Conservation (phyloP, 2,329 filamentous ascomycete species). For the Cladosporium sp. region DNA sequence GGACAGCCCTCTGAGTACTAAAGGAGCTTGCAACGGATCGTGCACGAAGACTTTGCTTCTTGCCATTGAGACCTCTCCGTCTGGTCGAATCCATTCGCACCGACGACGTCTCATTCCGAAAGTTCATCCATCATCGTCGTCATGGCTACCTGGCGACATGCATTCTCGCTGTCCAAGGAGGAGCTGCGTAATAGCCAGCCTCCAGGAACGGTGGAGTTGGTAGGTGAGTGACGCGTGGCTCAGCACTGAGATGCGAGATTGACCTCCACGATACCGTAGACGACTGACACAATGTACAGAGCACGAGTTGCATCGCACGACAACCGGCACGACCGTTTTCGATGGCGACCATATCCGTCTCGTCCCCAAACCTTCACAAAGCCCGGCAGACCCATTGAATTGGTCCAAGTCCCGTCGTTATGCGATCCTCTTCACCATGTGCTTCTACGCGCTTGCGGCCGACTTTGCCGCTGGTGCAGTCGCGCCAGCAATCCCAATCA, state of each 20-base stretch:
- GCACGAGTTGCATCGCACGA: conserved; percentile 28
- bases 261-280: too few relatives aligned
- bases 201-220: conserved; percentile 36
- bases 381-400: conserved; percentile 39
- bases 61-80: background rate
- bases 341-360: conserved; percentile 36
- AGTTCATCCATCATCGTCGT: background rate
- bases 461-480: conserved; percentile 36
- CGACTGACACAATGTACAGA: conserved; percentile 14
- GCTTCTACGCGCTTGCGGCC: conserved; percentile 34
- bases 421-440: conserved; percentile 35
- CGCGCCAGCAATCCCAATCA: conserved; percentile 34
- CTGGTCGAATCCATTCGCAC: too few relatives aligned
- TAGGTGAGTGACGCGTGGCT: conserved; percentile 26
- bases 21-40: background rate
- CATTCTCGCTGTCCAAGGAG: conserved; percentile 37
- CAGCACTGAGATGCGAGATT: too few relatives aligned
- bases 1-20: background rate
- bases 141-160: conserved; percentile 34
- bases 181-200: conserved; percentile 37
- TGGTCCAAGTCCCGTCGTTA: conserved; percentile 35
- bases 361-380: conserved; percentile 35
- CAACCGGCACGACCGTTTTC: conserved; percentile 13
- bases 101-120: background rate
- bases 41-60: background rate